phyloP scores from a whole-genome alignment of 768 basidiomycete species.

The Tylopilus vinaceipallidus region DNA sequence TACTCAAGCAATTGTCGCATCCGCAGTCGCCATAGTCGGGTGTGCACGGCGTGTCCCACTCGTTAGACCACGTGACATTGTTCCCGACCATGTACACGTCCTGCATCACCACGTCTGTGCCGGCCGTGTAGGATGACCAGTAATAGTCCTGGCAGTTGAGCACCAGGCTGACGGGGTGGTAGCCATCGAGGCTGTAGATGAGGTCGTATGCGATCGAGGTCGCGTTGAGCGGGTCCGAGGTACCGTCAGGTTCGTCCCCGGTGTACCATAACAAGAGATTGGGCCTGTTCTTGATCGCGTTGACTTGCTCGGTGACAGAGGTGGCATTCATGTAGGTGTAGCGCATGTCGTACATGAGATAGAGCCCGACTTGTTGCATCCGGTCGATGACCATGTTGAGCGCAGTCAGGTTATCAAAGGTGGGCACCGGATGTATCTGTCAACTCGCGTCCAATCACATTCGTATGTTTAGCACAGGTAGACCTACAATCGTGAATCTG shows the following conservation, averaged over 20 bases:
- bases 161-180: slow-evolving; percentile 66
- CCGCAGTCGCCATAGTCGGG: slow-evolving; percentile 71
- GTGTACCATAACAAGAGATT: slow-evolving; percentile 77
- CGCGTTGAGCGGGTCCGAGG: slow-evolving; percentile 62
- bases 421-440: slow-evolving; percentile 69
- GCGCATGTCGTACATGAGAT: slow-evolving; percentile 86
- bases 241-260: slow-evolving; percentile 73
- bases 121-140: slow-evolving; percentile 56
- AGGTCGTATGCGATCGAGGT: slow-evolving; percentile 47
- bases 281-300: slow-evolving; percentile 59
- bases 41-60: slow-evolving; percentile 64
- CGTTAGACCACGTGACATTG: slow-evolving; percentile 61
- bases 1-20: slow-evolving; percentile 56
- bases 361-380: slow-evolving; percentile 69
- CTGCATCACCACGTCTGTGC: slow-evolving; percentile 70
- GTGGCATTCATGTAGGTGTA: slow-evolving; percentile 63
- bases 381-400: slow-evolving; percentile 59
- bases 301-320: slow-evolving; percentile 66
- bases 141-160: slow-evolving; percentile 66
- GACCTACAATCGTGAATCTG: slow-evolving; percentile 34
- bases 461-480: not conserved
- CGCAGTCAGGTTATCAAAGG: slow-evolving; percentile 57
- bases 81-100: slow-evolving; percentile 52
- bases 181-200: slow-evolving; percentile 61
- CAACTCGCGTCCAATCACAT: not conserved